These are phyloP conservation scores for Daldinia sp. DNA, from an alignment of 2,329 filamentous ascomycete genomes.

Conservation along the genomic window DNA sequence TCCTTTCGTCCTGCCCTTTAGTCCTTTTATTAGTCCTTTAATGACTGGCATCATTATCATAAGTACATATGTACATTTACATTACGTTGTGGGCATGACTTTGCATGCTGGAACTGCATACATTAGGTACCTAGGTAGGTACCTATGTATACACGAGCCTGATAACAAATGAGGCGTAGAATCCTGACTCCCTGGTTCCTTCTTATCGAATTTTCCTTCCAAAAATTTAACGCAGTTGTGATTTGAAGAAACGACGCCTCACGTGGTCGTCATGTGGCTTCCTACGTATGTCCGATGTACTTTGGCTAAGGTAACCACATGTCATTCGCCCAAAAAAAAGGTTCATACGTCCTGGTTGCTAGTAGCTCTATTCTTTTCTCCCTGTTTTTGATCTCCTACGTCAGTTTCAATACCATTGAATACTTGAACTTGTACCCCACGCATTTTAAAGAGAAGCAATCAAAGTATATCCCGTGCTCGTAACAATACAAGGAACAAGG, in stretches of 20 bases:
- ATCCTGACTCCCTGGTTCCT: background rate
- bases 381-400: constrained; percentile 27
- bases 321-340: background rate
- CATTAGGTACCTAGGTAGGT: background rate
- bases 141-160: background rate
- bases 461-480: constrained; percentile 12
- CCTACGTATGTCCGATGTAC: background rate
- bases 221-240: constrained; percentile 8
- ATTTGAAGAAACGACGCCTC: constrained; percentile 10
- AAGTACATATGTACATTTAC: background rate
- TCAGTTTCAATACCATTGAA: constrained; percentile 27
- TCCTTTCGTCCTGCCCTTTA: no score
- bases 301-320: background rate
- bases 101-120: no score
- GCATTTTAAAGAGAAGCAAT: constrained; percentile 10
- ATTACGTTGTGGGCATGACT: background rate
- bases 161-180: constrained; percentile 1
- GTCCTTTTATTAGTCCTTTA: background rate
- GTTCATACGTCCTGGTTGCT: background rate
- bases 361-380: constrained; percentile 3
- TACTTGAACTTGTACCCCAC: constrained; percentile 20
- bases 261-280: constrained; percentile 4
- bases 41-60: constrained; percentile 14
- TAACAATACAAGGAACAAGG: constrained; percentile 8
- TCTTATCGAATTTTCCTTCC: constrained; percentile 15